Evolutionary conservation across 2,329 filamentous ascomycete species (phyloP).

Genomic region (Arthrobotrys megalospora): DNA sequence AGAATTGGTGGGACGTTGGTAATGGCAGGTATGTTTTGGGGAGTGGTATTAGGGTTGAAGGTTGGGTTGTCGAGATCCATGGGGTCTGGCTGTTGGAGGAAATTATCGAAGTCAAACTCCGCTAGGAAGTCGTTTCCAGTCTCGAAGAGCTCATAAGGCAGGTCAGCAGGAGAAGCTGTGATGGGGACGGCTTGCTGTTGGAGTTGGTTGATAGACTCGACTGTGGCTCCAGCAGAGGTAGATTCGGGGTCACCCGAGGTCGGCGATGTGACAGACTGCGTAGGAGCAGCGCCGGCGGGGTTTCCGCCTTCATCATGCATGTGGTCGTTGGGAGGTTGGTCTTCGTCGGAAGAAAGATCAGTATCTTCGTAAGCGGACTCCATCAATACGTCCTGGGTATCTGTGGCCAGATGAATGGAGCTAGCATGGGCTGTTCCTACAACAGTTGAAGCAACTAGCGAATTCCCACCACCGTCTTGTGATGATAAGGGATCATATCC

Average conservation of each 20-base stretch:
- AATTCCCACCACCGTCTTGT: not conserved
- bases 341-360: conserved; percentile 46
- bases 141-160: conserved; percentile 41
- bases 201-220: not conserved
- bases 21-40: conserved; percentile 38
- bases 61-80: conserved; percentile 57
- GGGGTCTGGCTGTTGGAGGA: conserved; percentile 45
- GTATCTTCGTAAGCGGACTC: conserved; percentile 45
- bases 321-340: conserved; percentile 2
- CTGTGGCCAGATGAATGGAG: not conserved
- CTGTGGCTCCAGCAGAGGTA: not conserved
- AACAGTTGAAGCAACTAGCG: not conserved
- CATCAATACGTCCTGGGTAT: conserved; percentile 30
- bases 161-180: conserved; percentile 20
- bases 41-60: conserved; percentile 36
- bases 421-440: not conserved
- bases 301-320: conserved; percentile 13
- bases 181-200: not conserved
- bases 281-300: not conserved
- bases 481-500: conserved; percentile 22
- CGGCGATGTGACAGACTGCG: not conserved
- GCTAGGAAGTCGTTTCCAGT: conserved; percentile 23
- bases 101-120: conserved; percentile 48
- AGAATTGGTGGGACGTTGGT: conserved; percentile 35
- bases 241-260: not conserved